Evolutionary conservation across 2,329 filamentous ascomycete genomes (phyloP).

Genomic region (Ascochyta fabae): DNA sequence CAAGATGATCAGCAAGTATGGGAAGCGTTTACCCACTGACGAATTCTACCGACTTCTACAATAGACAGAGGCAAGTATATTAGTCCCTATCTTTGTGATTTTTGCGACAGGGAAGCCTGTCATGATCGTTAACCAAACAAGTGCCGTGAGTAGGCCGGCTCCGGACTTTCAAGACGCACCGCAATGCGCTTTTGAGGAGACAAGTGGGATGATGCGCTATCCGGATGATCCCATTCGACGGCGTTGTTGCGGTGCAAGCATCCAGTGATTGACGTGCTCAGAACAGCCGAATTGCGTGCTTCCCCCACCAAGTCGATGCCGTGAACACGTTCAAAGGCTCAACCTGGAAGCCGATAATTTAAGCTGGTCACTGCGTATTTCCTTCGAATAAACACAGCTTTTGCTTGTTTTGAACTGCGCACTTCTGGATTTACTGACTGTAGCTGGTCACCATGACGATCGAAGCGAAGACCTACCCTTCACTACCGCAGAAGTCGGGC

Average conservation of each 20-base stretch:
- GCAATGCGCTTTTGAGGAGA: neutral
- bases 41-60: too few relatives aligned
- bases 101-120: too few relatives aligned
- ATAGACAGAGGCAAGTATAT: too few relatives aligned
- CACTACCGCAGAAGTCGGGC: slow-evolving; percentile 21
- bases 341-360: too few relatives aligned
- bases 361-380: too few relatives aligned
- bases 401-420: too few relatives aligned
- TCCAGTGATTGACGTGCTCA: slow-evolving; percentile 6
- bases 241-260: neutral
- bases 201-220: neutral
- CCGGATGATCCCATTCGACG: slow-evolving; percentile 1
- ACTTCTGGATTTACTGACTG: neutral
- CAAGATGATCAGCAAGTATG: too few relatives aligned
- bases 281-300: slow-evolving; percentile 10
- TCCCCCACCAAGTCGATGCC: slow-evolving; percentile 1
- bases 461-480: slow-evolving; percentile 2
- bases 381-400: too few relatives aligned
- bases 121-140: neutral
- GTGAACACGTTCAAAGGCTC: neutral
- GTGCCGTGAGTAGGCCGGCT: too few relatives aligned
- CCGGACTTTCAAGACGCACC: neutral
- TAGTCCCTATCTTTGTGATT: too few relatives aligned
- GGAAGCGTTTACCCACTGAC: too few relatives aligned
- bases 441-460: slow-evolving; percentile 1